A percentile compares a stretch with the other conserved stretches of the same genome.
Conservation (phyloP, 495 filamentous ascomycete genomes). For the Trichocladium antarcticum region DNA sequence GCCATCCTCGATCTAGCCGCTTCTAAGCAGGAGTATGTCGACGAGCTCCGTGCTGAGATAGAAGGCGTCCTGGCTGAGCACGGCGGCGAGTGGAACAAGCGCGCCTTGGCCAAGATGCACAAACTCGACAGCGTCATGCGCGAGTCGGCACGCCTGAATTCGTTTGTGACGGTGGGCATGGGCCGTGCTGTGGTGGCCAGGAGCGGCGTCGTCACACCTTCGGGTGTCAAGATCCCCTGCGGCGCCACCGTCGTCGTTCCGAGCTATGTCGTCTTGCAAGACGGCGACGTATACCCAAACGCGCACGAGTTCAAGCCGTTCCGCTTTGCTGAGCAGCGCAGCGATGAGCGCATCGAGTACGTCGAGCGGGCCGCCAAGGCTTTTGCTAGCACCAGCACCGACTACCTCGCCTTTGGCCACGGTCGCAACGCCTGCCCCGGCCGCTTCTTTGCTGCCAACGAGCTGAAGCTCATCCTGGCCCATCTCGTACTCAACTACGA, state of each 20-base stretch:
- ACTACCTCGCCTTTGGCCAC: slow-evolving; percentile 30
- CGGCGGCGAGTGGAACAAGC: slow-evolving; percentile 35
- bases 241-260: slow-evolving; percentile 13
- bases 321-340: slow-evolving; percentile 16
- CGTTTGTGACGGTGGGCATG: slow-evolving; percentile 23
- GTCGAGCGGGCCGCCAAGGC: slow-evolving; percentile 24
- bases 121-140: slow-evolving; percentile 33
- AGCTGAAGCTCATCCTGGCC: slow-evolving; percentile 35
- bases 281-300: slow-evolving; percentile 14
- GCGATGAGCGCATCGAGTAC: slow-evolving; percentile 17
- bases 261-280: slow-evolving; percentile 17
- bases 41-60: slow-evolving; percentile 45
- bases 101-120: slow-evolving; percentile 30
- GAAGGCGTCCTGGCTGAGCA: slow-evolving; percentile 21
- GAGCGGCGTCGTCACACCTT: slow-evolving; percentile 28
- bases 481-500: slow-evolving; percentile 33
- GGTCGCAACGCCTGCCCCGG: slow-evolving; percentile 32
- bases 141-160: slow-evolving; percentile 28
- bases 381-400: slow-evolving; percentile 24
- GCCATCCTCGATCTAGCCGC: slow-evolving; percentile 19
- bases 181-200: slow-evolving; percentile 19
- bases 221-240: slow-evolving; percentile 19
- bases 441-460: slow-evolving; percentile 33
- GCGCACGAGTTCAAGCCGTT: slow-evolving; percentile 19
- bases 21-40: slow-evolving; percentile 32